A percentile compares a stretch with the other conserved stretches of the same genome.
These are phyloP conservation scores for Tulasnella calospora DNA, from an alignment of 768 basidiomycete species.

Conservation along the genomic window DNA sequence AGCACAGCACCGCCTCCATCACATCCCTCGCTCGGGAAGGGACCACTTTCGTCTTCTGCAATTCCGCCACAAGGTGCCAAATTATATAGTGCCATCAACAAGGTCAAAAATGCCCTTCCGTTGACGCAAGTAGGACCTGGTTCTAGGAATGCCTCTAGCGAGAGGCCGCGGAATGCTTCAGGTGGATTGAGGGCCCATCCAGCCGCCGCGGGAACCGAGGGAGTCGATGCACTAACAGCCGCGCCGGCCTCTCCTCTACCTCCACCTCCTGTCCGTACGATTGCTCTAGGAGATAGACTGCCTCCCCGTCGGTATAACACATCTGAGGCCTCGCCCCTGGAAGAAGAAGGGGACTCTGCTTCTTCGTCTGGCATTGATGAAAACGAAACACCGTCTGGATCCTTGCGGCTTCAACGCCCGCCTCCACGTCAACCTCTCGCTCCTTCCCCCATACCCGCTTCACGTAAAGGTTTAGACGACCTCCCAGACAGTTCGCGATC, in stretches of 20 bases:
- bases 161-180: background rate
- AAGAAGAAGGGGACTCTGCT: slow-evolving; percentile 44
- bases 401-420: background rate
- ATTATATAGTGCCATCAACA: slow-evolving; percentile 8
- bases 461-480: slow-evolving; percentile 21
- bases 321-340: slow-evolving; percentile 43
- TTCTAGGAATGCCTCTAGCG: background rate
- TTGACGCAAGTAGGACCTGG: background rate
- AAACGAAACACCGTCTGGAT: slow-evolving; percentile 47
- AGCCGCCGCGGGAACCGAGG: background rate
- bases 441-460: slow-evolving; percentile 8
- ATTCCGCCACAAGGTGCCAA: background rate
- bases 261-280: slow-evolving; percentile 71
- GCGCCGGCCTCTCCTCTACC: slow-evolving; percentile 35
- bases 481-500: slow-evolving; percentile 28
- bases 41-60: background rate
- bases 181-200: background rate
- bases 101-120: slow-evolving; percentile 6
- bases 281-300: slow-evolving; percentile 62
- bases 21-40: background rate
- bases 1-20: background rate
- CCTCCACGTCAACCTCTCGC: slow-evolving; percentile 40
- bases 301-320: slow-evolving; percentile 54
- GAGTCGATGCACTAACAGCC: background rate
- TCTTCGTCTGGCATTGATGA: slow-evolving; percentile 36